Conservation (phyloP, 345 rosid genomes). For the Pseudoturritis turrita region DNA sequence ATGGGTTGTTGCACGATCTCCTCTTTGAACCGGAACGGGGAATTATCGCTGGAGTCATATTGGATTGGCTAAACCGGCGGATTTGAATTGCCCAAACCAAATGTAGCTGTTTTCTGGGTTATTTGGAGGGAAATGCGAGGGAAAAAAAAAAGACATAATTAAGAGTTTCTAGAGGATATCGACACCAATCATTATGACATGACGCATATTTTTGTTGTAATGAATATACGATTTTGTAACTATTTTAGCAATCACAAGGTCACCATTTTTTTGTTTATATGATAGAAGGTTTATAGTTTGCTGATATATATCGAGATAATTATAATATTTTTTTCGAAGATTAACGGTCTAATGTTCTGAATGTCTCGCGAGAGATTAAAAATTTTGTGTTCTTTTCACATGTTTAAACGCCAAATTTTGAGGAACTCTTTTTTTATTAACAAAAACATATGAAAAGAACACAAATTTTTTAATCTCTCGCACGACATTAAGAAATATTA, state of each 20-base stretch:
- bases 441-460: too few species aligned
- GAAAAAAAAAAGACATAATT: not conserved
- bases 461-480: too few species aligned
- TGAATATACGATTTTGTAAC: too few species aligned
- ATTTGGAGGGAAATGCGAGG: not conserved
- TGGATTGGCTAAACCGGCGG: slow-evolving; percentile 65
- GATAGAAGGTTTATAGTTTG: not conserved
- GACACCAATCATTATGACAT: not conserved
- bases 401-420: too few species aligned
- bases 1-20: slow-evolving; percentile 79
- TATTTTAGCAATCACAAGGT: not conserved
- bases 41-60: slow-evolving; percentile 51
- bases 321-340: too few species aligned
- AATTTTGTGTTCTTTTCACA: too few species aligned
- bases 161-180: not conserved
- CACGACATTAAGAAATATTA: too few species aligned
- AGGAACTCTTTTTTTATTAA: too few species aligned
- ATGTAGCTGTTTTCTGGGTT: not conserved
- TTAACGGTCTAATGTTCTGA: too few species aligned
- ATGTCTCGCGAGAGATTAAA: too few species aligned
- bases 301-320: too few species aligned
- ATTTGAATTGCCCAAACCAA: slow-evolving; percentile 9
- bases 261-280: not conserved
- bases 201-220: not conserved
- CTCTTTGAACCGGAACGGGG: slow-evolving; percentile 82